Base-by-base conservation (phyloP, 768 basidiomycete species). In the Boletus patriciae region DNA sequence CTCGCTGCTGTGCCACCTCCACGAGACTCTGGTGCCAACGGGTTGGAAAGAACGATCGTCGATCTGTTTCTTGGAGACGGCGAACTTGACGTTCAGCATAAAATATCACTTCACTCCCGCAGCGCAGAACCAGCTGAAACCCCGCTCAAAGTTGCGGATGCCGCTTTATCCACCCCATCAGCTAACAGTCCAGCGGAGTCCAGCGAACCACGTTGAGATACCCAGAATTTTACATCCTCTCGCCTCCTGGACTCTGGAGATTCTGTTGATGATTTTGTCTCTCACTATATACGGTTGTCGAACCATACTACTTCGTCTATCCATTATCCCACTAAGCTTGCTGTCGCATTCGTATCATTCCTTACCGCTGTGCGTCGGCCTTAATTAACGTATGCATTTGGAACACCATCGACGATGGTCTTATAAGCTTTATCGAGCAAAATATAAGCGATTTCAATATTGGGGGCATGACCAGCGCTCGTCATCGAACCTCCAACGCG, bases 401-500 rank as follows among this genome's bases (percentile, higher is more conserved):
- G 49, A 58, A 48, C 34, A 11, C 19, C 38, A 47, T 57, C 46
- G 5, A 44, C 18, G 48, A 38, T 33, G 23, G 38, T 49, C 23
- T 55, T 46, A 34, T 34, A 40, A 50, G n/a, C 16, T 18, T 12
- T 18, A 37, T 36, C 25, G 25, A 62, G 21, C 9, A 47, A 45
- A 41, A 41, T 25, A 25, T 40, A n/a, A 40, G 43, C 33, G 23
- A 40, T 31, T 37, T 52, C 19, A 10, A 19, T 16, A 36, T 31
- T 27, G 16, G 27, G 2, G 36, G 18, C 13, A 47, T 31, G 33
- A 54, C 13, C 9, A 46, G 33, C n/a, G 19, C 40, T 19, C 41
- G 25, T 4, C 43, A 91, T 49, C 72, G 81, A 50, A 95, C 83
- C 68, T 90, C 86, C 47, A 98, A 74, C 46, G 92, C 90, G 49